Evolutionary conservation across 2,329 filamentous ascomycete species (phyloP), one percentile per base, ranked within the genome.

Genomic region (Magnaporthiopsis poae): DNA sequence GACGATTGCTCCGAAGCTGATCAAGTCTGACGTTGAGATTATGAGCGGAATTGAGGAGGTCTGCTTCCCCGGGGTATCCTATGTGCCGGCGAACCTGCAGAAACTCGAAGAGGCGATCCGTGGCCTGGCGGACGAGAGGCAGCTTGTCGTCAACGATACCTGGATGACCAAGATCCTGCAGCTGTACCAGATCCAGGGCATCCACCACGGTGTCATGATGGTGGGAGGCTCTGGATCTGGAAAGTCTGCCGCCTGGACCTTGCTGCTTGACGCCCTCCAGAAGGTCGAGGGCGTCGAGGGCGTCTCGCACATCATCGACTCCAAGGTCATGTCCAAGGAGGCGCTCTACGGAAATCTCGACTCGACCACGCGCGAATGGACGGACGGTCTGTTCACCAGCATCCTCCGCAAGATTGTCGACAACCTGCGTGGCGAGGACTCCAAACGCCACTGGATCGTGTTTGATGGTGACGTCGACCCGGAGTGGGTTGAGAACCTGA

Each of bases 171-270:
- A 99, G 80, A 88, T 96, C 46, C 83, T 99, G 11, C 95, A 99
- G 76, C 85, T 99, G 2, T 98, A 96, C 76, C 95, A 99, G 77
- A 99, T 99, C 69, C 95, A 98, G 77, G 90, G 89, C 70, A 92
- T 99, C 67, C 95, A 99, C 74, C 95, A 99, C 72, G 95, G 95
- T 89, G 95, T 99, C 35, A 99, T 99, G 96, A 98, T 99, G 95
- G 95, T 99, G 12, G 95, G 95, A 69, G 92, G 91, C 74, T 97
- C 96, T 36, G 95, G 96, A n/a, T 90, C 94, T 62, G 96, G 96
- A 75, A 99, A 99, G 80, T 97, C 95, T 60, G 88, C 90, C 1
- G 91, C 95, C 5, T 99, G 96, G 95, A 92, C 91, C 73, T 87
- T 96, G 60, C 83, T 99, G 65, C 84, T 99, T 27, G 90, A 96